Percentiles rank a stretch among this genome's conserved stretches.
These are phyloP conservation scores for Hypoxylon cercidicola DNA, from an alignment of 495 filamentous ascomycete species.

Conservation along the genomic window DNA sequence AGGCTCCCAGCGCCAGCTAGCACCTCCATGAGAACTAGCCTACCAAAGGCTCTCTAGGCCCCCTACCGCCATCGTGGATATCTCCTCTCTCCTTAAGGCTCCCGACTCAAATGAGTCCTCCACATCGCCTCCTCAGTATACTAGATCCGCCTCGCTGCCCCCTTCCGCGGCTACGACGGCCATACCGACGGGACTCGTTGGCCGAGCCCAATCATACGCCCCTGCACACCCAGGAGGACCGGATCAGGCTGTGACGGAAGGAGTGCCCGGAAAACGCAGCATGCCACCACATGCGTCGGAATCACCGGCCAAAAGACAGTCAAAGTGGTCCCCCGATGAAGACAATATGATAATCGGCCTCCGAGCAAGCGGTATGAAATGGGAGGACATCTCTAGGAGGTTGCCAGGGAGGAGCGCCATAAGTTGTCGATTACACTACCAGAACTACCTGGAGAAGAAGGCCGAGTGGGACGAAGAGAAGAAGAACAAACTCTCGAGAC, in stretches of 20 bases:
- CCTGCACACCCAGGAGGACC: conserved; percentile 25
- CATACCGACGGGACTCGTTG: conserved; percentile 29
- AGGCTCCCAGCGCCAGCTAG: conserved; percentile 33
- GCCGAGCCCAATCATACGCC: conserved; percentile 34
- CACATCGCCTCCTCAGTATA: conserved; percentile 63
- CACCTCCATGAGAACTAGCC: conserved; percentile 46
- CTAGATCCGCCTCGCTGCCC: conserved; percentile 61
- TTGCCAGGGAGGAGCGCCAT: conserved; percentile 92
- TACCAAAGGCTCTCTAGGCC: conserved; percentile 44
- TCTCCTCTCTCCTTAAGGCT: conserved; percentile 81
- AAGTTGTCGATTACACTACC: conserved; percentile 93
- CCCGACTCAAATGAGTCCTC: conserved; percentile 83
- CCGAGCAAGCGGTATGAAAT: conserved; percentile 90
- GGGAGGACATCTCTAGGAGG: conserved; percentile 95
- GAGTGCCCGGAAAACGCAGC: conserved; percentile 52
- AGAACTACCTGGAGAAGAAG: conserved; percentile 93
- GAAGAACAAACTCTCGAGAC: conserved; percentile 92
- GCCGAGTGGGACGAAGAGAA: conserved; percentile 96
- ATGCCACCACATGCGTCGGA: conserved; percentile 68
- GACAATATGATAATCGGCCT: conserved; percentile 90
- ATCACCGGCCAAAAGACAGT: conserved; percentile 91
- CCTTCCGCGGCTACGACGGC: conserved; percentile 50
- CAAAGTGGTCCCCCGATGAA: conserved; percentile 94
- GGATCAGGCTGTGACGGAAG: conserved; percentile 28
- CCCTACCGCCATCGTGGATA: conserved; percentile 84